Percentiles rank a stretch among this genome's conserved stretches.
Conservation (phyloP, 768 basidiomycete species). For the Suillus decipiens region DNA sequence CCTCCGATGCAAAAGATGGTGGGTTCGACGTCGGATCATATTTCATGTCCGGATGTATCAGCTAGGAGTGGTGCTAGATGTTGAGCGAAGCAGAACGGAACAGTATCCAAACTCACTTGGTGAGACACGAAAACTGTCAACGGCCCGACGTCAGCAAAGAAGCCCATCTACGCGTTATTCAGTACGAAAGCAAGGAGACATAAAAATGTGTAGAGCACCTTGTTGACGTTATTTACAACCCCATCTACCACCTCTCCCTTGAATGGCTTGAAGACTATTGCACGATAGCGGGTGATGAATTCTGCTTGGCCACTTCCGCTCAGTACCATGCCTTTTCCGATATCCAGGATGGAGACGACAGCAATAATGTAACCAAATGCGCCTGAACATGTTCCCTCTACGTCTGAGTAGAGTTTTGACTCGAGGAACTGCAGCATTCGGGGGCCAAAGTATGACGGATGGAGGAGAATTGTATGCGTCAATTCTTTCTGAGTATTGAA, state of each 20-base stretch:
- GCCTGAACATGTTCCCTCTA: conserved; percentile 96
- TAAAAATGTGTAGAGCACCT: conserved; percentile 52
- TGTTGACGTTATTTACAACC: conserved; percentile 92
- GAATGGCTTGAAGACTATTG: conserved; percentile 99
- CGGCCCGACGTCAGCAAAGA: conserved; percentile 96
- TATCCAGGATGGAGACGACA: conserved; percentile 86
- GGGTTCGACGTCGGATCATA: conserved; percentile 97
- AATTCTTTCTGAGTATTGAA: conserved; percentile 76
- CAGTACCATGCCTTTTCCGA: conserved; percentile 90
- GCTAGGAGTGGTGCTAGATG: conserved; percentile 44
- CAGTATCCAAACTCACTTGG: conserved; percentile 58
- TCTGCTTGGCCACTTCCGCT: conserved; percentile 94
- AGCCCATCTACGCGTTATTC: conserved; percentile 77
- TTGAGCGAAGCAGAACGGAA: conserved; percentile 6
- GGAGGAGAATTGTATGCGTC: conserved; percentile 95
- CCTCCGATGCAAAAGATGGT: conserved; percentile 92
- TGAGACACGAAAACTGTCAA: conserved; percentile 93
- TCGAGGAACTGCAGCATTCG: conserved; percentile 93
- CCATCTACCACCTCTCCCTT: conserved; percentile 99
- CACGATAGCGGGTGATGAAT: conserved; percentile 91
- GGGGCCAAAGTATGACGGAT: conserved; percentile 98
- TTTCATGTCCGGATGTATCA: conserved; percentile 91
- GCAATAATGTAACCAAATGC: conserved; percentile 94
- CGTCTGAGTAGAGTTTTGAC: conserved; percentile 91
- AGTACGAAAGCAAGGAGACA: background rate